A percentile compares a stretch with the other conserved stretches of the same genome.
Conservation (phyloP, 257 asterid species). For the Verbena officinalis region DNA sequence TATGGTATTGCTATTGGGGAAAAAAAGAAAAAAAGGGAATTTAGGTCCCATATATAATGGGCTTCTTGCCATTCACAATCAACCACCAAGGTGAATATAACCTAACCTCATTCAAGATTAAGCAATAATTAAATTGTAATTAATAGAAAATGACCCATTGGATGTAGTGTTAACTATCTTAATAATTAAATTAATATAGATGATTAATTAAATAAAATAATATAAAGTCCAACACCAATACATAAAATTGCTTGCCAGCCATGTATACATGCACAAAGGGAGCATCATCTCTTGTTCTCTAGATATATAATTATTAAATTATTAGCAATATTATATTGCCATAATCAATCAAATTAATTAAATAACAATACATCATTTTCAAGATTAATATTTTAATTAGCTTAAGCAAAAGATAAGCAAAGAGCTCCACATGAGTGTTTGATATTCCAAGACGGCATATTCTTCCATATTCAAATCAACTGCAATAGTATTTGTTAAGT, state of each 20-base stretch:
- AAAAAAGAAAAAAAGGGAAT: neutral
- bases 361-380: slow-evolving; percentile 30
- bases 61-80: slow-evolving; percentile 6
- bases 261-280: slow-evolving; percentile 44
- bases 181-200: slow-evolving; percentile 21
- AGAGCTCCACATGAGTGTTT: slow-evolving; percentile 22
- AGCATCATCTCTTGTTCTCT: slow-evolving; percentile 44
- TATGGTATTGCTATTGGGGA: neutral
- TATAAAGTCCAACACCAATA: slow-evolving; percentile 23
- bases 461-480: slow-evolving; percentile 39
- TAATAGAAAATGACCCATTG: slow-evolving; percentile 23
- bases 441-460: slow-evolving; percentile 43
- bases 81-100: slow-evolving; percentile 12
- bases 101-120: slow-evolving; percentile 17
- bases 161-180: neutral
- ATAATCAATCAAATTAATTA: slow-evolving; percentile 22
- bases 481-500: slow-evolving; percentile 4
- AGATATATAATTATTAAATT: slow-evolving; percentile 21
- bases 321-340: slow-evolving; percentile 24
- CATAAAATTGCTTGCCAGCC: slow-evolving; percentile 54
- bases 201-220: slow-evolving; percentile 20
- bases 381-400: slow-evolving; percentile 35
- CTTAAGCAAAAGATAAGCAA: slow-evolving; percentile 38
- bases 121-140: slow-evolving; percentile 19
- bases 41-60: neutral